These are phyloP conservation scores for Trichoderma harzianum DNA, from an alignment of 2,329 filamentous ascomycete genomes.

Conservation along the genomic window DNA sequence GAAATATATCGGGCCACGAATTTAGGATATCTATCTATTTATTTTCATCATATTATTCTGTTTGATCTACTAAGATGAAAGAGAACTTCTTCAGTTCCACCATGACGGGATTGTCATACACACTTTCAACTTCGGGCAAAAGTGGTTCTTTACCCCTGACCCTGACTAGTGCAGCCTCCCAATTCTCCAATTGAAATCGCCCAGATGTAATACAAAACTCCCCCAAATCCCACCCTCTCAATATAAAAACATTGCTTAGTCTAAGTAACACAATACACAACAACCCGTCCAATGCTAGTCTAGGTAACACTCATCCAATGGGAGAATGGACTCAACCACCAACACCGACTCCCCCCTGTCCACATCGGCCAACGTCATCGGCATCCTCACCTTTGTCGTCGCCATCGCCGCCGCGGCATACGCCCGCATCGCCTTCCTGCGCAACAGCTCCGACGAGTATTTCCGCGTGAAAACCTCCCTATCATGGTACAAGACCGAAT, in stretches of 20 bases:
- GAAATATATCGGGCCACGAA: neutral
- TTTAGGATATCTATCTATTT: neutral
- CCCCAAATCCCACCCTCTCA: neutral
- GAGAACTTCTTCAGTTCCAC: neutral
- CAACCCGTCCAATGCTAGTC: neutral
- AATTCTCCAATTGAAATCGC: neutral
- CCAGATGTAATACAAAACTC: neutral
- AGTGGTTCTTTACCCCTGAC: slow-evolving; percentile 1
- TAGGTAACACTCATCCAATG: neutral
- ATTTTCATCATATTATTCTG: neutral
- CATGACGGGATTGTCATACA: neutral
- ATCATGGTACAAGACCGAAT: slow-evolving; percentile 49
- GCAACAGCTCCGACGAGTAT: slow-evolving; percentile 46
- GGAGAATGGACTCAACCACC: slow-evolving; percentile 24
- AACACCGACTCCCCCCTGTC: slow-evolving; percentile 43
- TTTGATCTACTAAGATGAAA: neutral
- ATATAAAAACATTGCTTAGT: neutral
- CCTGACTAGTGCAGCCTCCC: neutral
- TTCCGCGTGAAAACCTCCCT: slow-evolving; percentile 46
- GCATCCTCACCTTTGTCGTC: slow-evolving; percentile 47
- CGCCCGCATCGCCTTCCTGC: slow-evolving; percentile 43
- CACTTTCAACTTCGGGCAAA: neutral
- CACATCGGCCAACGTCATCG: slow-evolving; percentile 41
- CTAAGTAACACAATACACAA: neutral
- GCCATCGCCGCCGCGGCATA: slow-evolving; percentile 44